Base-by-base conservation (phyloP, 108 stramenopile species). In the Schizochytrium sp. region DNA sequence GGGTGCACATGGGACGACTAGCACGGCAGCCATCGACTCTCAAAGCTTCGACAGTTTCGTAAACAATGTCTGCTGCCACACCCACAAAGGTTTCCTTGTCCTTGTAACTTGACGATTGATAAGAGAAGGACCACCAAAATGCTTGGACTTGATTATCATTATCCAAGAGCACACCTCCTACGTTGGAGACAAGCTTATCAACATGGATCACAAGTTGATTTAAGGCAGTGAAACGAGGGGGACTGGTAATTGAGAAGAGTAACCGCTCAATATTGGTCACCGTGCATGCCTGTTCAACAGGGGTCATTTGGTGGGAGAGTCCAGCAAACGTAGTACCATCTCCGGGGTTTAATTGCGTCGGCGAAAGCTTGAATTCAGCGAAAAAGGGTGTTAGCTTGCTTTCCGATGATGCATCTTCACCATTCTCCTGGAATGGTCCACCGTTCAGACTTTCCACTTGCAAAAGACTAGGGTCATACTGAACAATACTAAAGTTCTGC, bases 401-500 rank as follows among this genome's bases (percentile, higher is more conserved):
- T 28, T 28, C 28, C 49, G 42, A 28, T 10, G 19, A 0, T 0
- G 60, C 58, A 0, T 17, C 15, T 4, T 64, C 61, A 5, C 5
- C 3, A 5, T 17, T 42, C 0, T 61, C 88, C 3, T 0, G 0
- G 7, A 56, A 56, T 12, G 87, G 56, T 3, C 46, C 40, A 5
- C 61, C 10, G 46, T 41, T 46, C 28, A 38, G 10, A 28, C 17
- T 8, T 4, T 47, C 89, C 46, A 46, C 42, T 46, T 90, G 53
- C 7, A 92, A 57, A 40, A 40, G 42, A 89, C 90, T 56, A 47
- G 92, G 59, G 89, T 92, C 92, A 88, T 91, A 92, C 88, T 87
- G 88, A n/a, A 93, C 56, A 4, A 92, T 41, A 45, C 73, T 64
- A 56, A 92, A 89, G 61, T 93, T 93, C 55, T 92, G 92, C 42